A percentile compares a stretch with the other conserved stretches of the same genome.
Conservation (phyloP, 1,139 yeast species). For the Magnusiomyces suaveolens region DNA sequence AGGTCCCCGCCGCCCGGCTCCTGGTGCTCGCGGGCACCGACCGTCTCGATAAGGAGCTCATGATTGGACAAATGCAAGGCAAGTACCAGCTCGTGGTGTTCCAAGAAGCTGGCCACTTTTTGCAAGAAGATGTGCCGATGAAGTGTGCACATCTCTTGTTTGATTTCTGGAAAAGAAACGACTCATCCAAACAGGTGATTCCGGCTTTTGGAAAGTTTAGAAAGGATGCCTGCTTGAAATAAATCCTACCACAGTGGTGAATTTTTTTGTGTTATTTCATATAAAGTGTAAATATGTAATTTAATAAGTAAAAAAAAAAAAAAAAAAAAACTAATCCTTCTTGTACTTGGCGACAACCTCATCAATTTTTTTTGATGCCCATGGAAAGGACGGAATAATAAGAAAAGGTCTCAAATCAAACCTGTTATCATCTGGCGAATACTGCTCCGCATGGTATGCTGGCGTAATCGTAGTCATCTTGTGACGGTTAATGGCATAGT, state of each 20-base stretch:
- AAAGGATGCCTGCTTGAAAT: too few relatives aligned
- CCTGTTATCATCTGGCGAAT: constrained; percentile 95
- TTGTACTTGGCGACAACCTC: constrained; percentile 40
- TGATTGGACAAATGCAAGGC: constrained; percentile 92
- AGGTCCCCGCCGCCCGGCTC: constrained; percentile 51
- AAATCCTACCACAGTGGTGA: too few relatives aligned
- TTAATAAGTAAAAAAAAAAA: background rate
- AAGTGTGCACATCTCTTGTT: constrained; percentile 44
- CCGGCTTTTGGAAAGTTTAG: constrained; percentile 29
- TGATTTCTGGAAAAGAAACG: constrained; percentile 49
- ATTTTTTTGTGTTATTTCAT: background rate
- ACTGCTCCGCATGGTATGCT: constrained; percentile 93
- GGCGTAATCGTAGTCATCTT: constrained; percentile 96
- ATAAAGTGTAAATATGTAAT: background rate
- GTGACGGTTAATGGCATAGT: constrained; percentile 89
- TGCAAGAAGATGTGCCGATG: constrained; percentile 80
- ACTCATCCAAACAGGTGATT: constrained; percentile 27
- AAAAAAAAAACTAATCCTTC: background rate
- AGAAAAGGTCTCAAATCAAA: constrained; percentile 90
- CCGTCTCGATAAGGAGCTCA: constrained; percentile 69
- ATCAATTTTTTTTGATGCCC: constrained; percentile 86
- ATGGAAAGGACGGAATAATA: constrained; percentile 81
- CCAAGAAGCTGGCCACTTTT: constrained; percentile 76
- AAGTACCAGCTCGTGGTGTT: constrained; percentile 83
- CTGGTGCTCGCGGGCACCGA: constrained; percentile 86